Base-by-base conservation (phyloP, 352 stramenopile genomes). In the Elongisporangium senticosum region DNA sequence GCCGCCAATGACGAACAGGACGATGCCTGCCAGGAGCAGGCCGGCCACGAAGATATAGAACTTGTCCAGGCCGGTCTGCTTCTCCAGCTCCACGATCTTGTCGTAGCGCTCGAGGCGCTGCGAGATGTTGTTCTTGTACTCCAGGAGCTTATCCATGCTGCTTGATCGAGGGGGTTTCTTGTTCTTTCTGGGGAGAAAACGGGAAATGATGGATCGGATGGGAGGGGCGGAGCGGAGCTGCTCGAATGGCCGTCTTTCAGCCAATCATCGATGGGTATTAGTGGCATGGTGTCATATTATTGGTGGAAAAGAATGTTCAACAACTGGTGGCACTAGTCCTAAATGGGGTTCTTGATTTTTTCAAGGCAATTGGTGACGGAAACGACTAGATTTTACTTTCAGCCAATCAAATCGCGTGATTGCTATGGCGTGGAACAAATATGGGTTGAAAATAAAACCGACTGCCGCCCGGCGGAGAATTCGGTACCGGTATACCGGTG, bases 91-190 rank as follows among this genome's bases (percentile, higher is more conserved):
- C 49, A 87, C 76, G 63, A 94, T 72, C 75, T 91, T 87, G 7
- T 90, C 79, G 64, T 93, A 93, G 58, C 79, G 77, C 68, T 90
- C 82, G 60, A 94, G 71, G 67, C 84, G 83, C 69, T 74, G 69
- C 57, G 67, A 79, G 73, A 94, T 90, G 65, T 86, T 92, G 22
- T 80, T 75, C 76, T 90, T 90, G 77, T 94, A 94, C 65, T 91
- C 77, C 53, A 86, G 53, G 51, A 86, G 6, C 67, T 92, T 91
- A 73, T 94, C 84, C 84, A 94, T 94, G 24, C 19, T 59, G 49
- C 22, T 24, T 57, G 43, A 49, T 3, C 6, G 10, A 17, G 49
- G 54, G 64, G 59, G 43, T 28, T 54, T 53, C 59, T 50, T 49
- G 51, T 70, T 80, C 60, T 84, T 72, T 81, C 63, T 59, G 56